phyloP scores from a whole-genome alignment of 352 stramenopile genomes.

The Globisporangium okanoganense region DNA sequence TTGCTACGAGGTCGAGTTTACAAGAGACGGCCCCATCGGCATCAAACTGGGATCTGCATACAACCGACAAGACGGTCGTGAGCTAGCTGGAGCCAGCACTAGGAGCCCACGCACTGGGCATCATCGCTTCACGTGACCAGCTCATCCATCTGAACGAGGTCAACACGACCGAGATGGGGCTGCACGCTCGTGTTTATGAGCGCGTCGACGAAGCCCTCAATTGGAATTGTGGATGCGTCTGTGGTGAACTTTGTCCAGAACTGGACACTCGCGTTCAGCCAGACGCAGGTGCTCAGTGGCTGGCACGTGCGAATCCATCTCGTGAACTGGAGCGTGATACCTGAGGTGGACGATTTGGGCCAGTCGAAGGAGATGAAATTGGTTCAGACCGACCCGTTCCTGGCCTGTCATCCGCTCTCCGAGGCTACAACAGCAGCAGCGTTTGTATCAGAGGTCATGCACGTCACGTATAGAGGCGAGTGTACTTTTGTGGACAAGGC shows the following conservation, averaged over 20 bases:
- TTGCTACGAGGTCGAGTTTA: constrained; percentile 62
- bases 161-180: constrained; percentile 51
- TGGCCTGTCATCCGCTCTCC: constrained; percentile 29
- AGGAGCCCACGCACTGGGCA: constrained; percentile 34
- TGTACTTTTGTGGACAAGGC: constrained; percentile 77
- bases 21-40: constrained; percentile 47
- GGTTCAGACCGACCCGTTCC: constrained; percentile 31
- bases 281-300: constrained; percentile 33
- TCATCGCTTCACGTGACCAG: constrained; percentile 55
- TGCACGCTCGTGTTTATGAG: constrained; percentile 49
- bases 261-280: constrained; percentile 49
- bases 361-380: constrained; percentile 22
- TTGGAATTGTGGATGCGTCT: constrained; percentile 6
- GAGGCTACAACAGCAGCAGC: neutral
- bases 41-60: constrained; percentile 71
- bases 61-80: constrained; percentile 42
- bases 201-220: constrained; percentile 11
- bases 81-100: constrained; percentile 54
- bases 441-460: constrained; percentile 9
- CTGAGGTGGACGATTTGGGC: constrained; percentile 13
- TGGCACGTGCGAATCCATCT: constrained; percentile 57
- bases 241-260: constrained; percentile 24
- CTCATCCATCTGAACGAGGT: constrained; percentile 66
- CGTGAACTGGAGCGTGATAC: constrained; percentile 50
- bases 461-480: constrained; percentile 45